These are phyloP conservation scores for Chenopodium berlandieri DNA, from an alignment of 148 eudicot species.

Conservation along the genomic window DNA sequence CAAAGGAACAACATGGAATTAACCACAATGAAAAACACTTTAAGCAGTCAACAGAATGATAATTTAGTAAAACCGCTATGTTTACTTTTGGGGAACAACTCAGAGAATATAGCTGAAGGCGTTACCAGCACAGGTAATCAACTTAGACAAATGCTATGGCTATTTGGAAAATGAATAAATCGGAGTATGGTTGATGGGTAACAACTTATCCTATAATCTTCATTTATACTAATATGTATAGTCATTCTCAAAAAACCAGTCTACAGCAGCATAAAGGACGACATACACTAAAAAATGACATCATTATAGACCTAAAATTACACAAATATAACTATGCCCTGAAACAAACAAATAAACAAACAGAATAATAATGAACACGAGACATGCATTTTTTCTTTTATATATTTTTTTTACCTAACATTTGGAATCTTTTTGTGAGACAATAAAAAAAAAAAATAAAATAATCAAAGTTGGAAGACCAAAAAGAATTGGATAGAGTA, in stretches of 20 bases:
- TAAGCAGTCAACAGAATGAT: neutral
- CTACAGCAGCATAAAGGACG: neutral
- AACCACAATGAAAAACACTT: neutral
- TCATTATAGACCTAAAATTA: neutral
- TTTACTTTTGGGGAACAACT: neutral
- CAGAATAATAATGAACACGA: neutral
- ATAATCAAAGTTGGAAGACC: too few relatives aligned
- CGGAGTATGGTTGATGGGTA: neutral
- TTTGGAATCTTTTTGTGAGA: too few relatives aligned
- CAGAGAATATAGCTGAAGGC: too few relatives aligned
- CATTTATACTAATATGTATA: neutral
- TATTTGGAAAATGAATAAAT: neutral
- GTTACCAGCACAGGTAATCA: too few relatives aligned
- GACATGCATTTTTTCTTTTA: neutral
- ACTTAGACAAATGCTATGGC: neutral
- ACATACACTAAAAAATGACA: neutral
- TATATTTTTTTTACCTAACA: too few relatives aligned
- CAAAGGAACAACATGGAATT: conserved; percentile 1
- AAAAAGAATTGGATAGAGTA: too few relatives aligned
- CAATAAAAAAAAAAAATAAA: too few relatives aligned
- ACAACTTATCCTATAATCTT: neutral
- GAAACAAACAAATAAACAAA: neutral
- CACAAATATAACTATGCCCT: neutral
- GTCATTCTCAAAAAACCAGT: neutral
- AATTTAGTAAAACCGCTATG: neutral